phyloP scores from a whole-genome alignment of 2,329 filamentous ascomycete species.

The Monosporascus sp. region DNA sequence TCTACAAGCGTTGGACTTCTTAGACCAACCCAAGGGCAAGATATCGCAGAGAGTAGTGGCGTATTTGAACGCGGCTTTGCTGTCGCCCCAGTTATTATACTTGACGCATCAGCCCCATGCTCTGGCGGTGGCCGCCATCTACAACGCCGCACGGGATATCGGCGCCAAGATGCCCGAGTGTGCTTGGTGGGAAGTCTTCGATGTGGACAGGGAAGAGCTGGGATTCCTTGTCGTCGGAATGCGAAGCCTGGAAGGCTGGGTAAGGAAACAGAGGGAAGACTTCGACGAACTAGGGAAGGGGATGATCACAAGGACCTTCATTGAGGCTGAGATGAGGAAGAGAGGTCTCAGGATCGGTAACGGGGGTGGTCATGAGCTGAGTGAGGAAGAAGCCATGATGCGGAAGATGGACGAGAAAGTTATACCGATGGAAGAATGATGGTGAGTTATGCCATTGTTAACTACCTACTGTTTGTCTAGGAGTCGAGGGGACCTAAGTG shows the following conservation, averaged over 20 bases:
- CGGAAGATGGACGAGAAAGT: slow-evolving; percentile 32
- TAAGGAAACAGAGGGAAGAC: slow-evolving; percentile 52
- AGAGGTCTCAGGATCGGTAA: slow-evolving; percentile 36
- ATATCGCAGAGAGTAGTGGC: slow-evolving; percentile 64
- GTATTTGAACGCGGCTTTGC: slow-evolving; percentile 79
- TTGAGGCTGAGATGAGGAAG: slow-evolving; percentile 57
- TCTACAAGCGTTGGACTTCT: slow-evolving; percentile 77
- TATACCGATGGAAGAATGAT: slow-evolving; percentile 21
- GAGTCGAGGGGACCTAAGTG: not conserved
- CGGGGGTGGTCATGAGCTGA: slow-evolving; percentile 19
- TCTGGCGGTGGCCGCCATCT: slow-evolving; percentile 83
- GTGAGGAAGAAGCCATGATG: slow-evolving; percentile 43
- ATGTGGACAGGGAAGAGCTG: slow-evolving; percentile 89
- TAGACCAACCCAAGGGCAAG: slow-evolving; percentile 39
- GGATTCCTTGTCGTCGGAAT: slow-evolving; percentile 88
- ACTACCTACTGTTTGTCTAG: not conserved
- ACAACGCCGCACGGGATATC: slow-evolving; percentile 76
- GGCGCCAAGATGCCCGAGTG: slow-evolving; percentile 74
- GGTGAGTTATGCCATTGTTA: not conserved
- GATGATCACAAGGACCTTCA: slow-evolving; percentile 52
- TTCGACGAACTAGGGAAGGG: slow-evolving; percentile 42
- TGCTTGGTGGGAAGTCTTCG: slow-evolving; percentile 98
- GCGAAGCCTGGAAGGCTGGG: slow-evolving; percentile 71
- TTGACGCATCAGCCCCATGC: slow-evolving; percentile 86
- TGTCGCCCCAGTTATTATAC: slow-evolving; percentile 86